phyloP scores from a whole-genome alignment of 345 rosid species.

The Laguncularia racemosa region DNA sequence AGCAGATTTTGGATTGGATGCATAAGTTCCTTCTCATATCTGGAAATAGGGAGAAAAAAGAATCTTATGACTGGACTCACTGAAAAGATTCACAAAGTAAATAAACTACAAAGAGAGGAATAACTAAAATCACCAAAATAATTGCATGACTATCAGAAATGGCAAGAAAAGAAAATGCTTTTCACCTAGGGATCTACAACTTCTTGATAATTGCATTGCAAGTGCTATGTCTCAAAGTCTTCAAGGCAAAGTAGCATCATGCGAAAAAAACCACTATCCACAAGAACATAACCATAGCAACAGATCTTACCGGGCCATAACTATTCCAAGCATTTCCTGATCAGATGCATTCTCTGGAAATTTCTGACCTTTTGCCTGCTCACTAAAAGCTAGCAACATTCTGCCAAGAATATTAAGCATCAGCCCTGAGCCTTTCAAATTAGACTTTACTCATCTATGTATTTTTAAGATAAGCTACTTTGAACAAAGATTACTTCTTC shows the following conservation, averaged over 20 bases:
- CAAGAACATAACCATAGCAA: too few species aligned
- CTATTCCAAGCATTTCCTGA: slow-evolving; percentile 85
- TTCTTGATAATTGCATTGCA: too few species aligned
- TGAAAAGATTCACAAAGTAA: not conserved
- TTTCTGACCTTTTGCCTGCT: slow-evolving; percentile 71
- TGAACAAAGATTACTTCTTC: too few species aligned
- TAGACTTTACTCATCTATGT: not conserved
- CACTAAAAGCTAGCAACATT: slow-evolving; percentile 80
- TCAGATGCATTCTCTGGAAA: slow-evolving; percentile 75
- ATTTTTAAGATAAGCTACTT: not conserved
- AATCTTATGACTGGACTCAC: not conserved
- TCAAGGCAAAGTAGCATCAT: too few species aligned
- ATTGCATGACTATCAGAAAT: too few species aligned
- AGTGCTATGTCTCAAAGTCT: too few species aligned
- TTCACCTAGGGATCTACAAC: too few species aligned
- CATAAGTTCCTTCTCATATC: slow-evolving; percentile 80
- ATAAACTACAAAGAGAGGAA: not conserved
- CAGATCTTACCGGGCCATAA: slow-evolving; percentile 59
- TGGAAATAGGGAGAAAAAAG: slow-evolving; percentile 10
- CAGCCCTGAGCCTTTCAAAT: not conserved
- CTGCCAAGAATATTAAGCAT: slow-evolving; percentile 33
- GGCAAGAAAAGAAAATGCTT: too few species aligned
- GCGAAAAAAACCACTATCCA: too few species aligned
- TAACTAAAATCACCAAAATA: not conserved
- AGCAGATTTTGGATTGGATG: slow-evolving; percentile 90